Evolutionary conservation across 179 eudicot species (phyloP).

Genomic region (Camellia oleifera): DNA sequence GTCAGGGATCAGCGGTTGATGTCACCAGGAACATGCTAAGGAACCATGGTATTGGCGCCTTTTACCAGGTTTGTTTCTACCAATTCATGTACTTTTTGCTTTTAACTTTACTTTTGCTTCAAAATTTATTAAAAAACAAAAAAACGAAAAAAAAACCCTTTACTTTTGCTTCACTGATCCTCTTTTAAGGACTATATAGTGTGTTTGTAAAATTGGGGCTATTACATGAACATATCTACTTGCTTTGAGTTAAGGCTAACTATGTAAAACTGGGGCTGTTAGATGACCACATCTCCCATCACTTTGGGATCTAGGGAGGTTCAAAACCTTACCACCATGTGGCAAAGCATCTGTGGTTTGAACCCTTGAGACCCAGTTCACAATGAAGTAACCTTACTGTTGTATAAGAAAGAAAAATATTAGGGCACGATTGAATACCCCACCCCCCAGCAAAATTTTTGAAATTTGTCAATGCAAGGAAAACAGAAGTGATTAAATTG

Average conservation of each 20-base stretch:
- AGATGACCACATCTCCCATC: too few relatives aligned
- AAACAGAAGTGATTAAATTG: neutral
- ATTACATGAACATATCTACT: neutral
- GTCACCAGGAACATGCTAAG: slow-evolving; percentile 78
- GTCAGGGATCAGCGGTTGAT: slow-evolving; percentile 81
- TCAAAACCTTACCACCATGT: too few relatives aligned
- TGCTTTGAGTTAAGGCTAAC: neutral
- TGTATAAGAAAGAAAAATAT: neutral
- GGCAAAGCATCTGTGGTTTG: too few relatives aligned
- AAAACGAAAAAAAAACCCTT: too few relatives aligned
- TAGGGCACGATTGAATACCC: neutral
- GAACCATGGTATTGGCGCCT: slow-evolving; percentile 75
- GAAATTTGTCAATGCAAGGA: neutral
- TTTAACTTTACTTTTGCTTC: neutral
- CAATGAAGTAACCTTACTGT: too few relatives aligned
- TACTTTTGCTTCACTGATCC: neutral
- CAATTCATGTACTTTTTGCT: neutral
- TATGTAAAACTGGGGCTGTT: too few relatives aligned
- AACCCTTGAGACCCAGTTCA: too few relatives aligned
- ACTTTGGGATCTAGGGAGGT: too few relatives aligned
- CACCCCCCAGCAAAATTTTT: neutral
- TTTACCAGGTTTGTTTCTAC: slow-evolving; percentile 61
- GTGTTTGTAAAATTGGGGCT: neutral
- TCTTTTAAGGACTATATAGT: neutral
- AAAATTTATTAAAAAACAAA: too few relatives aligned